Conservation (phyloP, 805 yeast genomes). For the Jamesozyma jinghongensis region DNA sequence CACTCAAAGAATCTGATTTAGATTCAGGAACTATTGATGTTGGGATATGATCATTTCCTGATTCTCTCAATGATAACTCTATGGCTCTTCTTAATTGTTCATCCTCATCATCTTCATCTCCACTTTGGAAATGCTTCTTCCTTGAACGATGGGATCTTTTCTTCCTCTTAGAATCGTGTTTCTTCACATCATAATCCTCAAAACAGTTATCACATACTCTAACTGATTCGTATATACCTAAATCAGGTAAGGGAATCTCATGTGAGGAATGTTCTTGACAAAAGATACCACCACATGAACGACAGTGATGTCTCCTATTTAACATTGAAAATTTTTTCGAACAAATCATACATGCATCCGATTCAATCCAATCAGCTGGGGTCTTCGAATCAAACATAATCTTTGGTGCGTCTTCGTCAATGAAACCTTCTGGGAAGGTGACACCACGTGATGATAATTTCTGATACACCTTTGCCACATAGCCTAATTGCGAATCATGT, state of each 20-base stretch:
- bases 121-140: conserved; percentile 20
- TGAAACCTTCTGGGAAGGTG: conserved; percentile 45
- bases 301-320: conserved; percentile 91
- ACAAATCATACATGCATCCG: conserved; percentile 92
- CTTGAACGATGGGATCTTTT: conserved; percentile 13
- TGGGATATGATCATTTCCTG: conserved; percentile 7
- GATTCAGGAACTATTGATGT: conserved; percentile 21
- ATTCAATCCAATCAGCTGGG: conserved; percentile 97
- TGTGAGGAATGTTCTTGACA: conserved; percentile 80
- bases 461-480: conserved; percentile 54
- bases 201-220: conserved; percentile 90
- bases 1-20: conserved; percentile 26
- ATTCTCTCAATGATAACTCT: conserved; percentile 63
- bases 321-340: conserved; percentile 69
- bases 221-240: conserved; percentile 83
- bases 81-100: conserved; percentile 73
- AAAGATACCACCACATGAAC: conserved; percentile 94
- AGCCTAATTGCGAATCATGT: conserved; percentile 53
- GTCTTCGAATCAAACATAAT: conserved; percentile 74
- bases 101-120: conserved; percentile 50
- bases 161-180: conserved; percentile 11
- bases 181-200: conserved; percentile 44
- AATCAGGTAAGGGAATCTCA: conserved; percentile 58
- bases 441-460: conserved; percentile 54
- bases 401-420: conserved; percentile 19